phyloP scores from a whole-genome alignment of 1,284 basidiomycete species.

The Boletus sp. region DNA sequence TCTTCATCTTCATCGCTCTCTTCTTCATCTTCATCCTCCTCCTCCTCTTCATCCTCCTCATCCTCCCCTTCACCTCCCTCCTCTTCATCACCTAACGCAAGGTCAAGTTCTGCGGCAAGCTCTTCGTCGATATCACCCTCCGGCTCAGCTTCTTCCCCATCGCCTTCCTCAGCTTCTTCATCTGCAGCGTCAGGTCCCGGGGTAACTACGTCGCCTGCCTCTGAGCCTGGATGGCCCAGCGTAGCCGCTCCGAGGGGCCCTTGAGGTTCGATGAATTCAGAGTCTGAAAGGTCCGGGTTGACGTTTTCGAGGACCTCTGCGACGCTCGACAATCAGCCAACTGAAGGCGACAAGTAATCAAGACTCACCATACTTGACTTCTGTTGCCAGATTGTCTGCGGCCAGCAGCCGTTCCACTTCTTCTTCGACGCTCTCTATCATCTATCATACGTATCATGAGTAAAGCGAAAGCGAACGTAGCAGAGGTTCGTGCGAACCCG shows the following conservation, averaged over 20 bases:
- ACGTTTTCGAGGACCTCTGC: constrained; percentile 79
- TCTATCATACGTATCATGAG: constrained; percentile 41
- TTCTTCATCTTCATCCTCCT: constrained; percentile 65
- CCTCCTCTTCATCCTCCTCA: constrained; percentile 62
- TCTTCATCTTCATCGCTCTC: no score
- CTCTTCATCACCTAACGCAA: constrained; percentile 66
- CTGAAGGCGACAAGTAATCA: not conserved
- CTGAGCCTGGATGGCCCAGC: constrained; percentile 54
- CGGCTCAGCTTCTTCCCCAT: constrained; percentile 54
- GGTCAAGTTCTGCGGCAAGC: constrained; percentile 68
- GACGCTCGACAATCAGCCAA: not conserved
- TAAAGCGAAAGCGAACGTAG: not conserved
- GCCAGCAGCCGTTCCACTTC: constrained; percentile 91
- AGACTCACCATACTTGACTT: constrained; percentile 72
- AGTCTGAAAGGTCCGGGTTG: constrained; percentile 83
- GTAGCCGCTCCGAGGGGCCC: constrained; percentile 59
- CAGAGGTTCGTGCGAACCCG: constrained; percentile 46
- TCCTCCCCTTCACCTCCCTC: constrained; percentile 68
- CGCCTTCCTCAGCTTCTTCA: constrained; percentile 56
- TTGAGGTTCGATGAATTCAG: constrained; percentile 74
- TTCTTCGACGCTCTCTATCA: constrained; percentile 96
- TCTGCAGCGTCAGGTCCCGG: constrained; percentile 52
- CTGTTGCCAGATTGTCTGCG: constrained; percentile 77
- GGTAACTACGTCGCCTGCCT: constrained; percentile 58
- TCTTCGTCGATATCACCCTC: constrained; percentile 75